phyloP scores from a whole-genome alignment of 2,329 filamentous ascomycete species.

The Diaporthe citrichinensis region DNA sequence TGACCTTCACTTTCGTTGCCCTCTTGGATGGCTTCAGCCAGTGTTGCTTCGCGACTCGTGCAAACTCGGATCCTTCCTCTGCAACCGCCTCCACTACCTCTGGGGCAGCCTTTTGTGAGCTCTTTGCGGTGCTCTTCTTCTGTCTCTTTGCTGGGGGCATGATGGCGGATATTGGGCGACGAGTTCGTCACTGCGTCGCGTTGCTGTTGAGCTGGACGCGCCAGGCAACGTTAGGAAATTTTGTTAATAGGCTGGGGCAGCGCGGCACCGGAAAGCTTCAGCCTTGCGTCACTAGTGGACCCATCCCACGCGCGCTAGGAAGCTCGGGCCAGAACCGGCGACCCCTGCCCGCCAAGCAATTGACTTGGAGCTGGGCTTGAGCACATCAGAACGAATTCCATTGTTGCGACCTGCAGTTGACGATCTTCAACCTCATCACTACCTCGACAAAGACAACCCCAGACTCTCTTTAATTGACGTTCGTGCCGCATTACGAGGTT shows the following conservation, averaged over 20 bases:
- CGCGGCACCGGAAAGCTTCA: conserved; percentile 30
- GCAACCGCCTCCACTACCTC: conserved; percentile 79
- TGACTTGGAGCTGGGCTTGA: conserved; percentile 1
- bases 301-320: conserved; percentile 26
- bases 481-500: not conserved
- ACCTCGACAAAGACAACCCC: not conserved
- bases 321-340: conserved; percentile 25
- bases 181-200: conserved; percentile 40
- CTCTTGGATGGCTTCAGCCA: conserved; percentile 81
- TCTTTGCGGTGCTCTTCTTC: conserved; percentile 65
- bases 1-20: conserved; percentile 72
- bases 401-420: conserved; percentile 2
- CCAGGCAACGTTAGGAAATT: conserved; percentile 35
- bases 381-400: conserved; percentile 7
- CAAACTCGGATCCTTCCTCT: conserved; percentile 73
- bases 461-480: not conserved
- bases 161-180: conserved; percentile 41
- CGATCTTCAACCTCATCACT: not conserved
- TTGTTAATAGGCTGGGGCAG: conserved; percentile 19
- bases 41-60: conserved; percentile 83
- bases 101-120: conserved; percentile 64
- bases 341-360: conserved; percentile 7
- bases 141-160: conserved; percentile 74
- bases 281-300: conserved; percentile 35
- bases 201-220: conserved; percentile 34